Base-by-base conservation (phyloP, 2,329 filamentous ascomycete genomes). In the Moelleriella libera region DNA sequence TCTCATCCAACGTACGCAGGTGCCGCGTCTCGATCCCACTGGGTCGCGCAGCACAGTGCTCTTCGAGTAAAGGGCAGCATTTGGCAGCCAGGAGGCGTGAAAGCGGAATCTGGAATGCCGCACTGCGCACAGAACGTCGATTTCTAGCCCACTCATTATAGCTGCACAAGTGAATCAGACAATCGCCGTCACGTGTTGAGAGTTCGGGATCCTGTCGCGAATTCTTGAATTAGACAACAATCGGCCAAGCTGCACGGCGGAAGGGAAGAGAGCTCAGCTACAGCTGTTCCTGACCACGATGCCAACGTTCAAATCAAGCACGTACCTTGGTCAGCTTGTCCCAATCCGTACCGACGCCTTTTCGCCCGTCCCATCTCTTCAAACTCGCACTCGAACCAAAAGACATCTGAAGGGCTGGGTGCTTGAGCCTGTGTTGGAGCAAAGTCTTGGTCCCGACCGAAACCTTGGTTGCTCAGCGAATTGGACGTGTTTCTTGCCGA, bases 121-220 rank as follows among this genome's bases (percentile, higher is more conserved):
- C 80, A 54, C 78, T 68, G 49, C 70, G 72, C 3, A 82, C 11
- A 4, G 39, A 85, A 48, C 78, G 75, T 40, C 80, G 81, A 12
- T 12, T 37, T 52, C 72, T 70, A n/a, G 66, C 12, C 11, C 32
- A 32, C 21, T 43, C 42, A 11, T 40, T 46, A 14, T 44, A 44
- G 37, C 37, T 74, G 55, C 85, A 81, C 0, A 89, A 68, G 60
- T 88, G 73, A 1, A 89, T 71, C 12, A 79, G 69, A 55, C 84
- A 88, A 57, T 88, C 78, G 11, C 81, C 84, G 52, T 80, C 65
- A 9, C 72, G 68, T 50, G 73, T 71, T 81, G 81, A 89, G 3
- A 90, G 68, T 53, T 88, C 84, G 2, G 75, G 68, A 54, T 89
- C 85, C 84, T 88, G 6, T 45, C 39, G 12, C 30, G 21, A 41